phyloP scores from a whole-genome alignment of 1,139 yeast genomes.

The Hyphopichia wangnamkhiaoensis region DNA sequence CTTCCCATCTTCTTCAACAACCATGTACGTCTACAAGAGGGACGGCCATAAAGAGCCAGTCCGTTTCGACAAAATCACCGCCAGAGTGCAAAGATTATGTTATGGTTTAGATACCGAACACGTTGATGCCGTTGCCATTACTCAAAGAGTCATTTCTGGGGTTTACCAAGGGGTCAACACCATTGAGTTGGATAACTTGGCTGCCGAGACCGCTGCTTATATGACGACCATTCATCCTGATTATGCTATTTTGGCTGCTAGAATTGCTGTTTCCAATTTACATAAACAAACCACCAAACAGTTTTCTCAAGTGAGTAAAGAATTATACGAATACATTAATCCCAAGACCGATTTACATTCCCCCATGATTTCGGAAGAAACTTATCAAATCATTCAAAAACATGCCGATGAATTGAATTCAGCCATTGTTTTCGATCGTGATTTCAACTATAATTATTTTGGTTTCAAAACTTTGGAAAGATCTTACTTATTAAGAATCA shows the following conservation, averaged over 20 bases:
- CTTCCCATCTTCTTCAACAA: conserved; percentile 5
- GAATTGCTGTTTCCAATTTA: conserved; percentile 87
- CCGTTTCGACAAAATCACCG: conserved; percentile 66
- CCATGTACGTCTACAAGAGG: conserved; percentile 57
- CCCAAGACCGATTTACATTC: conserved; percentile 71
- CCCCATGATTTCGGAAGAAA: conserved; percentile 80
- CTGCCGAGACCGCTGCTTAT: conserved; percentile 96
- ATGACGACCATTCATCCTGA: conserved; percentile 98
- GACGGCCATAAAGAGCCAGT: conserved; percentile 88
- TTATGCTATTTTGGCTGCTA: conserved; percentile 91
- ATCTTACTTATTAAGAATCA: conserved; percentile 70
- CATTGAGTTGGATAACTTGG: conserved; percentile 85
- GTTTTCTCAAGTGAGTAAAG: conserved; percentile 75
- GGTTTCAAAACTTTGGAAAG: conserved; percentile 89
- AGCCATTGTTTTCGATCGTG: conserved; percentile 82
- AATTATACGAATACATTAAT: conserved; percentile 67
- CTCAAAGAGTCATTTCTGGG: conserved; percentile 86
- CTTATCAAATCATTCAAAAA: conserved; percentile 61
- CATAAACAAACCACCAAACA: conserved; percentile 93
- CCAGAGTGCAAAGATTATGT: conserved; percentile 57
- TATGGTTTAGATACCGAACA: conserved; percentile 82
- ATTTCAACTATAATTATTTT: conserved; percentile 78
- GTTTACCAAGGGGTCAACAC: conserved; percentile 97
- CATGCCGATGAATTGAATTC: conserved; percentile 74
- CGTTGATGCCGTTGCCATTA: conserved; percentile 85